Evolutionary conservation across 1,139 yeast species (phyloP).

Genomic region (Pichia sp.): DNA sequence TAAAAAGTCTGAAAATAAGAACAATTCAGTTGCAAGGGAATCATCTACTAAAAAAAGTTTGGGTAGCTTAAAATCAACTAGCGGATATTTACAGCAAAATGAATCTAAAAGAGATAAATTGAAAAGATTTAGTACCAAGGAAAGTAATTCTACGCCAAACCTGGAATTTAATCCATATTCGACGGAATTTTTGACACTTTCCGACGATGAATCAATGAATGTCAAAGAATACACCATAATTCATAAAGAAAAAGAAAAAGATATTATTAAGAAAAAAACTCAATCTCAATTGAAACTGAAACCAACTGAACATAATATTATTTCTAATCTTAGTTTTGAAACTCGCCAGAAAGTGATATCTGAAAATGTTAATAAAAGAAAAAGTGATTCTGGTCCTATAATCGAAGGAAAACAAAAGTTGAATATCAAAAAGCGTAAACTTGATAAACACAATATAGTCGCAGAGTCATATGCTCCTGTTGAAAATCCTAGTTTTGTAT

Average conservation of each 20-base stretch:
- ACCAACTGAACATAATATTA: too few species aligned
- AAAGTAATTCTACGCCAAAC: neutral
- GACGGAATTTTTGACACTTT: constrained; percentile 8
- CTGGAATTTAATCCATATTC: constrained; percentile 8
- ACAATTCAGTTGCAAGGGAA: too few species aligned
- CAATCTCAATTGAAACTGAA: too few species aligned
- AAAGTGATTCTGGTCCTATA: neutral
- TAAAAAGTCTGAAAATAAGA: too few species aligned
- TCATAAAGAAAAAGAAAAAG: too few species aligned
- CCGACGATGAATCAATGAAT: constrained; percentile 9
- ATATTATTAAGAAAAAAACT: neutral
- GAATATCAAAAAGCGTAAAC: neutral
- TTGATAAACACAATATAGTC: neutral
- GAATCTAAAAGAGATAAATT: neutral
- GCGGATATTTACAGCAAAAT: neutral
- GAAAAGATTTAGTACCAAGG: neutral
- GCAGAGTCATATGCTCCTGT: constrained; percentile 15
- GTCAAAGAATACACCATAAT: too few species aligned
- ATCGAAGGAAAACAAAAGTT: constrained; percentile 11
- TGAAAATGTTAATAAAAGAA: too few species aligned
- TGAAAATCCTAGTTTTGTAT: constrained; percentile 9
- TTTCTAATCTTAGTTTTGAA: too few species aligned
- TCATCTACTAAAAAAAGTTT: too few species aligned
- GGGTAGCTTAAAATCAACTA: too few species aligned
- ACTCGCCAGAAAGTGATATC: too few species aligned